Conservation (phyloP, 2,329 filamentous ascomycete species). For the Botrytis medusae region DNA sequence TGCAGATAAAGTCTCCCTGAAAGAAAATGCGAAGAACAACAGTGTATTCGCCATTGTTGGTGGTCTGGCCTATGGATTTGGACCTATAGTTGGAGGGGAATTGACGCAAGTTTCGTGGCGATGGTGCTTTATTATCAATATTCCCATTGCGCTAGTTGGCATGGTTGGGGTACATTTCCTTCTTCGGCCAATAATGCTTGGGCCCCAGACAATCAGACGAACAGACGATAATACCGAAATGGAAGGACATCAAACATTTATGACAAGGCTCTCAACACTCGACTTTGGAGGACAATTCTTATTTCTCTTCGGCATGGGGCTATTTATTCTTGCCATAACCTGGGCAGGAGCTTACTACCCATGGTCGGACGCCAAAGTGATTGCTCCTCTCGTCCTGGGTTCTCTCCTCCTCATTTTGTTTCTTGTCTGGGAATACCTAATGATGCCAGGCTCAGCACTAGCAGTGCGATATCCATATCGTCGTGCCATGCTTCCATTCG, state of each 20-base stretch:
- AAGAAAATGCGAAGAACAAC: constrained; percentile 63
- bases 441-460: constrained; percentile 48
- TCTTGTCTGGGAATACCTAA: constrained; percentile 47
- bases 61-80: constrained; percentile 56
- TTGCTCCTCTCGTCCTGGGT: constrained; percentile 44
- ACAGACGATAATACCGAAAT: constrained; percentile 47
- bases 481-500: constrained; percentile 63
- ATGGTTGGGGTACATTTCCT: constrained; percentile 56
- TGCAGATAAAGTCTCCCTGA: constrained; percentile 61
- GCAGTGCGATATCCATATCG: constrained; percentile 53
- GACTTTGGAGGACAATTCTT: constrained; percentile 57
- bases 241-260: constrained; percentile 24
- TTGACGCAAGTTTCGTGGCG: constrained; percentile 58
- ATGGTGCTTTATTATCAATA: constrained; percentile 65
- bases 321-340: constrained; percentile 48
- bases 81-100: constrained; percentile 60
- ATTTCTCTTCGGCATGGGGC: constrained; percentile 45
- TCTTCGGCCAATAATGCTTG: constrained; percentile 58
- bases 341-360: constrained; percentile 47
- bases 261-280: constrained; percentile 51
- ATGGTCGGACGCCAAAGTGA: constrained; percentile 43
- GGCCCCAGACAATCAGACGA: constrained; percentile 46
- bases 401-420: constrained; percentile 43
- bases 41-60: constrained; percentile 60
- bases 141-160: constrained; percentile 54